Base-by-base conservation (phyloP, 805 yeast species). In the Grigorovia transvaalensis region DNA sequence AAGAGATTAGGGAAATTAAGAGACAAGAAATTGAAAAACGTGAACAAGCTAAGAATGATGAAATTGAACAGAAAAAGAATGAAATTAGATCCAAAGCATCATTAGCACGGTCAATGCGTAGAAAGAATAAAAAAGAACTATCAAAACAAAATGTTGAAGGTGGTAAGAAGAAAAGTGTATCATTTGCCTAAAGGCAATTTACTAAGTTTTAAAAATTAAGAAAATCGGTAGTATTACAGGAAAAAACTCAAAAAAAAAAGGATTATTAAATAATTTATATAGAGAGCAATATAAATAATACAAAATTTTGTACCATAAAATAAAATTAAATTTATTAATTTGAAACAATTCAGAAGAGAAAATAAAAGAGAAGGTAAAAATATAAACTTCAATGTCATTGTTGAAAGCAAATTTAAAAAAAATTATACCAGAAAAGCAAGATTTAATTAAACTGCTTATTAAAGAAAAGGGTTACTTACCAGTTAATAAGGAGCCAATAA, bases 1-100 rank as follows among this genome's bases (percentile, higher is more conserved):
- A 91, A 68, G 95, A 87, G 59, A 79, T 91, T 53, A 78, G 99
- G 63, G 96, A 88, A 45, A 73, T 88, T 57, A 88, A 85, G 72
- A 80, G 88, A 62, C 76, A 83, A 69, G 98, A 93, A 67, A 79
- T 91, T 56, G 97, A 91, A 65, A 74, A 84, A 65, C 85, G 84
- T 64, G 96, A 91, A 60, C 77, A 77, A 50, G 80, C 72, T 38
- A 88, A 88, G 71, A 71, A 75, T 54, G 77, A 74, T 51, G 83
- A 83, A 64, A 68, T 89, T 45, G 95, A 88, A 56, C 79, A 74
- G 52, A 90, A 85, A 67, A 89, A 88, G 70, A 72, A 71, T 33
- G 96, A 89, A 65, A 73, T 91, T 51, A 86, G 79, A 66, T 78
- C 74, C 57, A 86, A 82, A 65, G 84, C 91, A 1, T 76, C 82